Percentiles rank a stretch among this genome's conserved stretches.
Evolutionary conservation across 306 rosid genomes (phyloP).

Genomic region (Biancaea sappan): DNA sequence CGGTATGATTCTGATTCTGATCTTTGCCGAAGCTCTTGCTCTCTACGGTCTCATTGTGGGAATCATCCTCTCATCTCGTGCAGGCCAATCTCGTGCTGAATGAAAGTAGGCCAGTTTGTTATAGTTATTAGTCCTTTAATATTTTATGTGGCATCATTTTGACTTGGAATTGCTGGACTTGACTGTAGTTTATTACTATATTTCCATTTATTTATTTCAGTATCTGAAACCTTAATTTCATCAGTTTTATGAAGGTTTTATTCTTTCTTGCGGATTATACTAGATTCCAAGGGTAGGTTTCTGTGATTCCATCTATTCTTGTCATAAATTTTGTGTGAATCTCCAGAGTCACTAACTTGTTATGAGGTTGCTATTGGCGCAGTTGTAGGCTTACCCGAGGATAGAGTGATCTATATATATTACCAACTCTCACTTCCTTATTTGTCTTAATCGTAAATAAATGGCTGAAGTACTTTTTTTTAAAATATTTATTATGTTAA

Average conservation of each 20-base stretch:
- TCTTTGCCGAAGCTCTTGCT: slow-evolving; percentile 83
- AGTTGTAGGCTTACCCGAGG: no score
- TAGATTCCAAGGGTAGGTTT: background rate
- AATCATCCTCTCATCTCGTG: slow-evolving; percentile 81
- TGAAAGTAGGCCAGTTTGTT: slow-evolving; percentile 30
- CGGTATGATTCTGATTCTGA: slow-evolving; percentile 80
- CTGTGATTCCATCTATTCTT: background rate
- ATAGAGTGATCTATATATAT: no score
- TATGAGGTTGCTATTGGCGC: no score
- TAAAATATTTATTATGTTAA: no score
- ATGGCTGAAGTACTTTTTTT: no score
- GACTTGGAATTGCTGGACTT: background rate
- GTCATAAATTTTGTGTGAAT: no score
- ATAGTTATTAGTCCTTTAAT: slow-evolving; percentile 9
- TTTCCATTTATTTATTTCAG: slow-evolving; percentile 34
- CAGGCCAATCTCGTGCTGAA: slow-evolving; percentile 80
- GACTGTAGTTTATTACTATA: slow-evolving; percentile 9
- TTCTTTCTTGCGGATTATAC: slow-evolving; percentile 16
- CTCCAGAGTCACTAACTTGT: background rate
- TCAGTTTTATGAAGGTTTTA: background rate
- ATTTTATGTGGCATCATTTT: slow-evolving; percentile 25
- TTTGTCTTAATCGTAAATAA: no score
- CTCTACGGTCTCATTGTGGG: slow-evolving; percentile 85
- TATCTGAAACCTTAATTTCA: background rate
- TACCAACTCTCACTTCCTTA: no score